A percentile compares a stretch with the other conserved stretches of the same genome.
Conservation (phyloP, 768 basidiomycete genomes). For the Calocera viscosa region DNA sequence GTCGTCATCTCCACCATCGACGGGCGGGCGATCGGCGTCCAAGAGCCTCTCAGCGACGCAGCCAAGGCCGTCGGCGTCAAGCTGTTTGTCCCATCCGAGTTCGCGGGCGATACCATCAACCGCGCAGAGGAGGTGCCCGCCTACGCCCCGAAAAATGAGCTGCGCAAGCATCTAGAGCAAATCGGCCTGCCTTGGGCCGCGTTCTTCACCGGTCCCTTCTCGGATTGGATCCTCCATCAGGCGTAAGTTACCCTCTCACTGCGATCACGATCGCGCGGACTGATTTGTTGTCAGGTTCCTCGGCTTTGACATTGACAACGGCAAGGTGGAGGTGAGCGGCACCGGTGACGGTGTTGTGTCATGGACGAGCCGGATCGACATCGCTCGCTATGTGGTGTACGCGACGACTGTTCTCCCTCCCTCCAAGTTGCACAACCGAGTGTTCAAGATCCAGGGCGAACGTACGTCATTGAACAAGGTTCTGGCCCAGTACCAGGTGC, state of each 20-base stretch:
- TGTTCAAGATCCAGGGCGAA: not conserved
- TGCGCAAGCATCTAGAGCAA: not conserved
- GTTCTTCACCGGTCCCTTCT: conserved; percentile 16
- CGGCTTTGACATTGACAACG: conserved; percentile 13
- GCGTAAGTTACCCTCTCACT: not conserved
- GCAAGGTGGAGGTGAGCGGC: conserved; percentile 16
- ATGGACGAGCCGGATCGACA: conserved; percentile 17
- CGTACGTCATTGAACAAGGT: conserved; percentile 14
- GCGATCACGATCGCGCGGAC: too few relatives aligned
- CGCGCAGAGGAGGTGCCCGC: too few relatives aligned
- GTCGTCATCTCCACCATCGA: conserved; percentile 23
- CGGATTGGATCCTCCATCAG: conserved; percentile 2
- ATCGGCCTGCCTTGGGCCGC: conserved; percentile 16
- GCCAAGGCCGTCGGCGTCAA: conserved; percentile 24
- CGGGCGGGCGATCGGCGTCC: conserved; percentile 16
- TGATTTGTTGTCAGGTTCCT: too few relatives aligned
- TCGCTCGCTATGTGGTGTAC: conserved; percentile 18
- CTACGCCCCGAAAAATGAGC: too few relatives aligned
- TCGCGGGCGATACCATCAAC: conserved; percentile 8
- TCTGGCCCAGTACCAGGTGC: conserved; percentile 11
- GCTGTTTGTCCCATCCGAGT: conserved; percentile 25
- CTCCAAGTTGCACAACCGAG: conserved; percentile 10
- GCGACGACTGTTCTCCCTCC: conserved; percentile 13
- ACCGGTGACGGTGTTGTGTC: conserved; percentile 13
- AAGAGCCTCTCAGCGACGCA: conserved; percentile 23